Evolutionary conservation across 1,139 yeast species (phyloP).

Genomic region (Torulaspora pretoriensis): DNA sequence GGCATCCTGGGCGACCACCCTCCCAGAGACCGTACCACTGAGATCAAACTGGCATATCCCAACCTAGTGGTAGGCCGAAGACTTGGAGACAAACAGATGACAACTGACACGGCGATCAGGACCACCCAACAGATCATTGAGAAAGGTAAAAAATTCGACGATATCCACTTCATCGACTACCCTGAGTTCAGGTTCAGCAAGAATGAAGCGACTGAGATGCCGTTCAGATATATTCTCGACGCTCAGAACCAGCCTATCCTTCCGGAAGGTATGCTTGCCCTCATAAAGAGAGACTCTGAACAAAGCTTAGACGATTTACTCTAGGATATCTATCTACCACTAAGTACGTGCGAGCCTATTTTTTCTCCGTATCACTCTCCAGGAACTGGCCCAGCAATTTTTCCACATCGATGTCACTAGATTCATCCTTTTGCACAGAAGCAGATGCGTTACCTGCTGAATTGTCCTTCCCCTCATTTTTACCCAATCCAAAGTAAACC

Average conservation of each 20-base stretch:
- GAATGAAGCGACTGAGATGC: slow-evolving; percentile 95
- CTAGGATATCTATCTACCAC: slow-evolving; percentile 4
- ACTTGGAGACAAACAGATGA: slow-evolving; percentile 86
- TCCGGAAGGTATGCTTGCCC: slow-evolving; percentile 86
- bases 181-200: slow-evolving; percentile 88
- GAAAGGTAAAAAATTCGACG: slow-evolving; percentile 52
- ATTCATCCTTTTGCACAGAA: slow-evolving; percentile 39
- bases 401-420: slow-evolving; percentile 53
- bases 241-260: slow-evolving; percentile 63
- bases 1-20: slow-evolving; percentile 97
- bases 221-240: slow-evolving; percentile 76
- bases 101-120: slow-evolving; percentile 95
- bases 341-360: slow-evolving; percentile 6
- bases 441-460: slow-evolving; percentile 30
- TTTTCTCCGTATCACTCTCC: slow-evolving; percentile 23
- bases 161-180: slow-evolving; percentile 80
- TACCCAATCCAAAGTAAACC: slow-evolving; percentile 37
- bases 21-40: slow-evolving; percentile 91
- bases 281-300: slow-evolving; percentile 80
- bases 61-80: slow-evolving; percentile 67
- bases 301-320: slow-evolving; percentile 57
- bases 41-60: slow-evolving; percentile 71
- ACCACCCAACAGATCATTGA: slow-evolving; percentile 76
- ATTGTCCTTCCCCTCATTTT: slow-evolving; percentile 40
- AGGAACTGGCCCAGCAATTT: slow-evolving; percentile 45